These are phyloP conservation scores for Cutaneotrichosporon sp. DNA, from an alignment of 1,284 basidiomycete species.

Conservation along the genomic window DNA sequence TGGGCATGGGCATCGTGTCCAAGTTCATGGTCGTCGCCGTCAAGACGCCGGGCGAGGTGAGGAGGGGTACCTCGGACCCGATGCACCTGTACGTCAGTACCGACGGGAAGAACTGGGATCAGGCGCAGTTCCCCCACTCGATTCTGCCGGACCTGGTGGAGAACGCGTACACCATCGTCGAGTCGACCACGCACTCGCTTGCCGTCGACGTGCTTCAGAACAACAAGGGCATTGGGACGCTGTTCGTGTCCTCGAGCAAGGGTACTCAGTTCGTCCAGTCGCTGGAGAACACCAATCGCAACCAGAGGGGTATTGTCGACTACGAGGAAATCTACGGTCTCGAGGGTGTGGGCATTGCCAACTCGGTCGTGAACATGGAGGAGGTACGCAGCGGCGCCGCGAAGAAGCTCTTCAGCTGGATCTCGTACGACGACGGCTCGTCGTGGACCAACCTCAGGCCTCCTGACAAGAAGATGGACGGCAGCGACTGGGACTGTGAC, in stretches of 20 bases:
- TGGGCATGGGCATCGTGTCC: constrained; percentile 82
- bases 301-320: constrained; percentile 81
- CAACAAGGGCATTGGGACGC: constrained; percentile 68
- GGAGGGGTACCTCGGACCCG: constrained; percentile 4
- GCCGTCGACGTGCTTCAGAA: constrained; percentile 88
- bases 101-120: constrained; percentile 68
- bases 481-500: constrained; percentile 62
- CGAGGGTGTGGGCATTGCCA: constrained; percentile 90
- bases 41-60: background rate
- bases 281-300: constrained; percentile 84
- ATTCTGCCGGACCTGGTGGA: constrained; percentile 40
- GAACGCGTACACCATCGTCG: constrained; percentile 85
- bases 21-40: constrained; percentile 81
- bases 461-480: constrained; percentile 60
- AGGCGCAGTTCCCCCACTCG: constrained; percentile 48
- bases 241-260: constrained; percentile 91
- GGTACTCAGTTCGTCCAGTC: constrained; percentile 94
- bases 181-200: constrained; percentile 84
- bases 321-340: constrained; percentile 86
- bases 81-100: constrained; percentile 74
- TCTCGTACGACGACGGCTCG: constrained; percentile 90
- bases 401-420: constrained; percentile 68
- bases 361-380: constrained; percentile 74
- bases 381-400: constrained; percentile 63
- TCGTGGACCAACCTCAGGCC: constrained; percentile 69